Evolutionary conservation across 2,329 filamentous ascomycete genomes (phyloP).

Genomic region (Colletotrichum karsti): DNA sequence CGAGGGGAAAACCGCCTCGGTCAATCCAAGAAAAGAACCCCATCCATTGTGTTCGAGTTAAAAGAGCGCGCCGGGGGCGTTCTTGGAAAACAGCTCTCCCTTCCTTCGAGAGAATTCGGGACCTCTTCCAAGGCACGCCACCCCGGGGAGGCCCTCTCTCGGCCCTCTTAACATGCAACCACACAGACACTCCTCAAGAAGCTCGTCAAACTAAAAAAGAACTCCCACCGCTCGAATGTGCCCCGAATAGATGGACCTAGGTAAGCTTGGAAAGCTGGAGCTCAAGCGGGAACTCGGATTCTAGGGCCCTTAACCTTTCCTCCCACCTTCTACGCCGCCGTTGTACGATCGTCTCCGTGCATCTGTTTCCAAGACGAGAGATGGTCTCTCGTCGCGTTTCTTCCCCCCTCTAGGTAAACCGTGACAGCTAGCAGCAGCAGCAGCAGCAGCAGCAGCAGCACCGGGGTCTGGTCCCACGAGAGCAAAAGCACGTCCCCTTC

Average conservation of each 20-base stretch:
- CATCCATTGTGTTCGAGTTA: slow-evolving; percentile 3
- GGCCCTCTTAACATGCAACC: slow-evolving; percentile 12
- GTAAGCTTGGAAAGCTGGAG: background rate
- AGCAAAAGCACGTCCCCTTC: background rate
- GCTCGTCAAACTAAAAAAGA: background rate
- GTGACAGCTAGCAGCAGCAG: too few relatives aligned
- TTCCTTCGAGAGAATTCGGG: slow-evolving; percentile 5
- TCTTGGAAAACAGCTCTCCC: background rate
- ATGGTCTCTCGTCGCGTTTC: too few relatives aligned
- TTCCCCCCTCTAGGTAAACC: too few relatives aligned
- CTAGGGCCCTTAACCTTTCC: background rate
- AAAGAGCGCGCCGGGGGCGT: background rate
- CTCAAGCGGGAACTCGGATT: background rate
- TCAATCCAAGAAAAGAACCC: background rate
- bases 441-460: too few relatives aligned
- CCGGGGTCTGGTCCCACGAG: background rate
- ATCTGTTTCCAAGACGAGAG: slow-evolving; percentile 19
- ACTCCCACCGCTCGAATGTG: background rate
- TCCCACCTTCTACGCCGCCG: background rate
- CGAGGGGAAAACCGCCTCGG: background rate
- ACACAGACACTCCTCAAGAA: slow-evolving; percentile 18
- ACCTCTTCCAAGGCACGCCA: background rate
- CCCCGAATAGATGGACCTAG: slow-evolving; percentile 9
- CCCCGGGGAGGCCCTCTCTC: background rate
- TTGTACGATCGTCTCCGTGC: slow-evolving; percentile 14